Conservation (phyloP, 148 eudicot genomes). For the Rheum nobile region DNA sequence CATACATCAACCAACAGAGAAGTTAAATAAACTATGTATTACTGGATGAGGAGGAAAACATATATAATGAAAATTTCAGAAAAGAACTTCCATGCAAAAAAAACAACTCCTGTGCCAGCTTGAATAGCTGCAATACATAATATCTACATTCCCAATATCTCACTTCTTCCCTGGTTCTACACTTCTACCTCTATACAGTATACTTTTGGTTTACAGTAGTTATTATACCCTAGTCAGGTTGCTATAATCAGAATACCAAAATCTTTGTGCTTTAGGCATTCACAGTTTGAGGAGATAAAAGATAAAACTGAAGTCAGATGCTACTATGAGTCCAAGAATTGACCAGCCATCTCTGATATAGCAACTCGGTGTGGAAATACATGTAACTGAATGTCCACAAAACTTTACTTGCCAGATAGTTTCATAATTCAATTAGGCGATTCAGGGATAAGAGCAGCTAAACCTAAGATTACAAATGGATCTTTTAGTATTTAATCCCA, state of each 20-base stretch:
- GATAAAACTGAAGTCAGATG: too few relatives aligned
- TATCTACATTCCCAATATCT: not conserved
- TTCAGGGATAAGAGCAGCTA: not conserved
- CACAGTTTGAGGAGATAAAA: too few relatives aligned
- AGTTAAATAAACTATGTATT: not conserved
- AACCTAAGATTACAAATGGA: not conserved
- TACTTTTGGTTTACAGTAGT: not conserved
- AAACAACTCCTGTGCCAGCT: not conserved
- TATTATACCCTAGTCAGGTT: not conserved
- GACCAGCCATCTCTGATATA: not conserved
- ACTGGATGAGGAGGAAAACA: not conserved
- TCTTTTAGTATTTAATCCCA: not conserved
- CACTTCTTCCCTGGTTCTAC: not conserved
- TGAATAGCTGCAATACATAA: not conserved
- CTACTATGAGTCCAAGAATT: too few relatives aligned
- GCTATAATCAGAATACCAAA: not conserved
- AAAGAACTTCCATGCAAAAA: not conserved
- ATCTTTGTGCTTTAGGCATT: too few relatives aligned
- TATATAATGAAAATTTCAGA: not conserved
- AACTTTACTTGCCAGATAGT: not conserved
- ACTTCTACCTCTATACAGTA: not conserved
- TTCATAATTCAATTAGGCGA: not conserved
- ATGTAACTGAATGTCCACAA: not conserved
- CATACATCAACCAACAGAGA: not conserved
- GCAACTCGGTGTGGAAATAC: too few relatives aligned